Evolutionary conservation across 805 yeast genomes (phyloP).

Genomic region (Debaryomyces hansenii): DNA sequence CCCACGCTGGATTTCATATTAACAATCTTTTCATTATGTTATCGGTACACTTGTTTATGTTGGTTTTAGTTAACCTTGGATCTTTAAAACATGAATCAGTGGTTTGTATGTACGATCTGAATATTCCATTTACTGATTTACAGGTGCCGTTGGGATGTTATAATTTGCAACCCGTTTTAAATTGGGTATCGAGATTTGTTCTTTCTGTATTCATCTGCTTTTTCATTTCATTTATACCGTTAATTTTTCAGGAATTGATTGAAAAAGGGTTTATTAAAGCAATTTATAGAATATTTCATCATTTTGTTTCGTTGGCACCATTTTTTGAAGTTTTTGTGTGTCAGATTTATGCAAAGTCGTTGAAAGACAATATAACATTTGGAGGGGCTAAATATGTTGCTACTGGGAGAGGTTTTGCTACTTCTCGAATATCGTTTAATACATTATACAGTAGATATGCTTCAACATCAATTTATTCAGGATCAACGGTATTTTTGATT

Average conservation of each 20-base stretch:
- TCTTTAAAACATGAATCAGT: slow-evolving; percentile 73
- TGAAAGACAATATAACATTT: slow-evolving; percentile 72
- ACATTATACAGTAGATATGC: slow-evolving; percentile 76
- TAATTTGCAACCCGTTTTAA: slow-evolving; percentile 77
- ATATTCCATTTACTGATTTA: slow-evolving; percentile 70
- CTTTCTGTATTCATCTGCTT: slow-evolving; percentile 90
- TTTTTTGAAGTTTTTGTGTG: slow-evolving; percentile 94
- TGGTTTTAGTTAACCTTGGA: slow-evolving; percentile 77
- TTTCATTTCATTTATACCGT: slow-evolving; percentile 86
- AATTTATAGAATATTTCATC: slow-evolving; percentile 64
- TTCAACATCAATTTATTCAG: slow-evolving; percentile 72
- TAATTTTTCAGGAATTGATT: slow-evolving; percentile 80
- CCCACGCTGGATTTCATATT: slow-evolving; percentile 95
- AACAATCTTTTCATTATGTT: slow-evolving; percentile 85
- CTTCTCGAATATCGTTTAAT: slow-evolving; percentile 72
- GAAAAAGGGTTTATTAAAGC: slow-evolving; percentile 87
- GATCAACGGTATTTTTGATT: slow-evolving; percentile 66
- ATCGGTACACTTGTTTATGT: slow-evolving; percentile 84
- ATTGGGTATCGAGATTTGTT: slow-evolving; percentile 89
- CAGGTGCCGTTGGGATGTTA: slow-evolving; percentile 83
- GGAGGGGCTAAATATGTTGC: slow-evolving; percentile 93
- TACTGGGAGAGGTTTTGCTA: slow-evolving; percentile 94
- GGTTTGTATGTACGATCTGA: slow-evolving; percentile 62
- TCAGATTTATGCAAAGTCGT: slow-evolving; percentile 82
- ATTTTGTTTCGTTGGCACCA: slow-evolving; percentile 81